Conservation (phyloP, 1,284 basidiomycete species). For the Cutaneotrichosporon sp. region DNA sequence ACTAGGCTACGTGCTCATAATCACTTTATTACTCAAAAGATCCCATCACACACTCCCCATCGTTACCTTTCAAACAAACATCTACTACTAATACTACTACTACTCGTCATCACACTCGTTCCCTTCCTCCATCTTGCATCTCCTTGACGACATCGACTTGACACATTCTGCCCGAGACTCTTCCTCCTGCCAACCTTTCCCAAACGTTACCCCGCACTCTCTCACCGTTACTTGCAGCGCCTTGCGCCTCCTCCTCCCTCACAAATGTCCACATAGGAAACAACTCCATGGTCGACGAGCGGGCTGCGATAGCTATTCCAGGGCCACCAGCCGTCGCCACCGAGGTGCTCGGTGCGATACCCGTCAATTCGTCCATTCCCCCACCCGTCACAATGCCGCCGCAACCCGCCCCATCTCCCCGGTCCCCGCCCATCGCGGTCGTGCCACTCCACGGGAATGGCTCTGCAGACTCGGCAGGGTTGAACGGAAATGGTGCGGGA, state of each 20-base stretch:
- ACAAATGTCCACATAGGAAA: slow-evolving; percentile 7
- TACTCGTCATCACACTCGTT: too few relatives aligned
- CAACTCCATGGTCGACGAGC: slow-evolving; percentile 6
- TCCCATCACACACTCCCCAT: too few relatives aligned
- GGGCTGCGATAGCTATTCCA: not conserved
- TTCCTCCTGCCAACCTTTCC: not conserved
- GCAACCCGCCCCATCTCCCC: not conserved
- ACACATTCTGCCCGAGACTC: not conserved
- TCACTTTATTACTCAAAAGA: too few relatives aligned
- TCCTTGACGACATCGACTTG: too few relatives aligned
- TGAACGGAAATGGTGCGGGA: not conserved
- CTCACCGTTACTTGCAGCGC: not conserved
- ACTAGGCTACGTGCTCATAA: too few relatives aligned
- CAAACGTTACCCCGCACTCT: not conserved
- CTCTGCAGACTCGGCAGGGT: not conserved
- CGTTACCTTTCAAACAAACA: too few relatives aligned
- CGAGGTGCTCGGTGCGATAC: not conserved
- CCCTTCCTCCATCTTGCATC: too few relatives aligned
- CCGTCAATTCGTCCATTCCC: not conserved
- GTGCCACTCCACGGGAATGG: not conserved
- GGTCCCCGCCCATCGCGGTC: not conserved
- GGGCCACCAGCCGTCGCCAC: slow-evolving; percentile 3
- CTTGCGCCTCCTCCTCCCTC: not conserved
- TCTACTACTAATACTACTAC: too few relatives aligned
- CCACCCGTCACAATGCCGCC: not conserved